Conservation (phyloP, 306 rosid genomes). For the Vigna radiata region DNA sequence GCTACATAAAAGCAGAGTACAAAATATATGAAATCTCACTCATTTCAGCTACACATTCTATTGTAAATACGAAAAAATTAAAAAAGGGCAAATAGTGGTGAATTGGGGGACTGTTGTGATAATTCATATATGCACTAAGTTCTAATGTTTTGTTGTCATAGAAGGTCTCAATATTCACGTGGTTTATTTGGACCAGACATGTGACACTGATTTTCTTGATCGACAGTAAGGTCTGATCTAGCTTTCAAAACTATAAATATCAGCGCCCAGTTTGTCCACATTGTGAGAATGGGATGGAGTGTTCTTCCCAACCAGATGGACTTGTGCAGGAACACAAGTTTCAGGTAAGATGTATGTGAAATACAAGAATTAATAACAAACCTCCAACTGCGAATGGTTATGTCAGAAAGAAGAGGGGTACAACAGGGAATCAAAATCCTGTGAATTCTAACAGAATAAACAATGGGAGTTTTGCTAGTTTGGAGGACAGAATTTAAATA, state of each 20-base stretch:
- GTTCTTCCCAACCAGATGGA: background rate
- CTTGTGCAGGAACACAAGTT: background rate
- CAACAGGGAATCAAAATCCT: background rate
- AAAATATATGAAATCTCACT: slow-evolving; percentile 4
- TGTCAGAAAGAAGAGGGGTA: background rate
- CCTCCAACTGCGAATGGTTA: background rate
- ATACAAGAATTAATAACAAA: background rate
- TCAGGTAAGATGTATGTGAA: background rate
- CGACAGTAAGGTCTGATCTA: background rate
- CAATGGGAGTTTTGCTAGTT: background rate
- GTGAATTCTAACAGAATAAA: background rate
- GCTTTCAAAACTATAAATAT: background rate
- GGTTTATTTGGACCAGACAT: background rate
- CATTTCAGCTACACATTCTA: slow-evolving; percentile 23
- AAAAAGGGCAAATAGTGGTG: background rate
- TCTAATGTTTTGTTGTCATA: background rate
- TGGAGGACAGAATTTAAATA: background rate
- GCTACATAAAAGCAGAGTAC: slow-evolving; percentile 55
- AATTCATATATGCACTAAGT: slow-evolving; percentile 6
- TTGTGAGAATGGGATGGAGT: background rate
- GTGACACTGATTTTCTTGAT: background rate
- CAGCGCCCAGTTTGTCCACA: background rate
- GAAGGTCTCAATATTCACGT: background rate
- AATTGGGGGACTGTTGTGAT: background rate
- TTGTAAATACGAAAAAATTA: background rate